Evolutionary conservation across 768 basidiomycete genomes (phyloP), one percentile per base, ranked within the genome.

Genomic region (Mycena leptocephala): DNA sequence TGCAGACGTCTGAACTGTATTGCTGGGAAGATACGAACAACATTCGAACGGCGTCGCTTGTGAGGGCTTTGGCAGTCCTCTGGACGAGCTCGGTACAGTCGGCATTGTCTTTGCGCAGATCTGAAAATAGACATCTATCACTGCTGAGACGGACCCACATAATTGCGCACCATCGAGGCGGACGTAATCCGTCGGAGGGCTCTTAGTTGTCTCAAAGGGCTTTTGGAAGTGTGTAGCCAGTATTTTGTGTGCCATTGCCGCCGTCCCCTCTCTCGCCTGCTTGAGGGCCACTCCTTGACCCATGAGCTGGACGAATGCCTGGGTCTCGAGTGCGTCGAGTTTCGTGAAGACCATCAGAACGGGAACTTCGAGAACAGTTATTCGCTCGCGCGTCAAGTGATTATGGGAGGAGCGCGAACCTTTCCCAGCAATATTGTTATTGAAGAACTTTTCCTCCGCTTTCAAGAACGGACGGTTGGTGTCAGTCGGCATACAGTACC

Each of bases 401-500:
- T 28, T 13, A 16, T 16, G 28, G 26, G 28, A 30, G 9, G 14
- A 5, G 14, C 3, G 9, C 28, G 53, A 18, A 30, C 53, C 53
- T 56, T 56, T 56, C 6, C 28, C 28, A 30, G 28, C 28, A 13
- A n/a, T n/a, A 30, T 6, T 11, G 13, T 56, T 35, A 14, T 64
- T 48, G 63, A 64, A 64, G 26, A 64, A 64, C 18, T 8, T 5
- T 46, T 64, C 9, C 3, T 64, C 63, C 3, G 43, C 16, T n/a
- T 5, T 18, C 18, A 48, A 46, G 6, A 46, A 43, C 9, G 65
- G 65, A 1, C 48, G 30, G 51, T 35, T 37, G 20, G 48, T 67
- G 63, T 64, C 63, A 0, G 63, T 48, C 41, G 63, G 63, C 26
- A 64, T 2, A 26, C 63, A 64, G 16, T 64, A 64, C 63, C 63